These are phyloP conservation scores for Gossypium rotundifolium DNA, from an alignment of 345 rosid genomes.

Conservation along the genomic window DNA sequence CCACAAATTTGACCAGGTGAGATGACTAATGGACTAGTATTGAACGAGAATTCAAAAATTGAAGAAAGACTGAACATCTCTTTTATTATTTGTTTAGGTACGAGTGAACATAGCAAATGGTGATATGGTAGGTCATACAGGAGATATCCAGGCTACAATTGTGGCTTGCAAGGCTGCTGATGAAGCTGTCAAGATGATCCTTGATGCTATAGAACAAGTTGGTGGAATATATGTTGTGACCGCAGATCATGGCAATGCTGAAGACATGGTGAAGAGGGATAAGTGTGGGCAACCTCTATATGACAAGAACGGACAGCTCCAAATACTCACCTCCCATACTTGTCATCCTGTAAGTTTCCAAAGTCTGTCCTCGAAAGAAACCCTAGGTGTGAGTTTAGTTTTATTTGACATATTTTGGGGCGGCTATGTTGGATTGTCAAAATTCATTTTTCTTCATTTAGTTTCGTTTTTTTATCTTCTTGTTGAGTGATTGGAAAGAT, in stretches of 20 bases:
- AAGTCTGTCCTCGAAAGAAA: not conserved
- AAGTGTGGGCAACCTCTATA: slow-evolving; percentile 65
- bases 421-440: not conserved
- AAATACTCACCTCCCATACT: slow-evolving; percentile 94
- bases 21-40: slow-evolving; percentile 8
- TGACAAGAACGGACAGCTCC: slow-evolving; percentile 70
- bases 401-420: not conserved
- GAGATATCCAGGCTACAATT: slow-evolving; percentile 76
- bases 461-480: too few species aligned
- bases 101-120: slow-evolving; percentile 86
- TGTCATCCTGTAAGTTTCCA: slow-evolving; percentile 69
- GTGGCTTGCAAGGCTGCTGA: slow-evolving; percentile 92
- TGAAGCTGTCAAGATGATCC: slow-evolving; percentile 85
- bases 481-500: too few species aligned
- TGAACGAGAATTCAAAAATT: not conserved
- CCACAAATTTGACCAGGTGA: slow-evolving; percentile 79
- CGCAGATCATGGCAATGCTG: slow-evolving; percentile 97
- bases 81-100: slow-evolving; percentile 37
- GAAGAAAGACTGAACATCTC: not conserved
- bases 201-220: slow-evolving; percentile 75
- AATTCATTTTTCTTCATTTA: too few species aligned
- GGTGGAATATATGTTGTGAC: slow-evolving; percentile 87
- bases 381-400: not conserved
- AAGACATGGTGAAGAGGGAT: slow-evolving; percentile 94
- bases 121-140: slow-evolving; percentile 99